Evolutionary conservation across 495 filamentous ascomycete species (phyloP).

Genomic region (Amorphotheca resinae): DNA sequence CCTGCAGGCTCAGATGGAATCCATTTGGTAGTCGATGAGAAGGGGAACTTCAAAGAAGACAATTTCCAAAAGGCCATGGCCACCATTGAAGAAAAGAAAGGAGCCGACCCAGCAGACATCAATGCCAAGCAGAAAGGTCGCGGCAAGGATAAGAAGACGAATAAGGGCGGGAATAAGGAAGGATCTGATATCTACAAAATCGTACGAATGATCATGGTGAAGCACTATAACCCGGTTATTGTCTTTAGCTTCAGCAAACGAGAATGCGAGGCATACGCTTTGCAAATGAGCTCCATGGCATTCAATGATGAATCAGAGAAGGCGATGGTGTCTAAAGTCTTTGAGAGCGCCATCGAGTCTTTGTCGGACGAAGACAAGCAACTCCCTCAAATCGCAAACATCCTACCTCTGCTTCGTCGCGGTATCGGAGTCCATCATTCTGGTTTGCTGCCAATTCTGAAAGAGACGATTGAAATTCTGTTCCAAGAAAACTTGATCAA

Average conservation of each 20-base stretch:
- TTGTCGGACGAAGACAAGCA: constrained; percentile 82
- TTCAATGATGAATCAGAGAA: constrained; percentile 98
- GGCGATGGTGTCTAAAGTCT: constrained; percentile 87
- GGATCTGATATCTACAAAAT: constrained; percentile 88
- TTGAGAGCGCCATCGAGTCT: constrained; percentile 76
- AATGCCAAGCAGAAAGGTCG: constrained; percentile 69
- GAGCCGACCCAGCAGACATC: constrained; percentile 67
- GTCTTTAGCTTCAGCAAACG: constrained; percentile 99
- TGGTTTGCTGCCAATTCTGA: constrained; percentile 86
- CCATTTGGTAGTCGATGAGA: constrained; percentile 90
- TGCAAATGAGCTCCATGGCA: constrained; percentile 72
- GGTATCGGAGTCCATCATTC: constrained; percentile 97
- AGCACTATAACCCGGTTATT: constrained; percentile 92
- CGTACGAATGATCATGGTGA: constrained; percentile 95
- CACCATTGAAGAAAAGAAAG: constrained; percentile 74
- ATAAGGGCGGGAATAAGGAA: constrained; percentile 62
- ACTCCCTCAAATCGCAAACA: constrained; percentile 80
- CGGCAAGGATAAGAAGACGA: constrained; percentile 80
- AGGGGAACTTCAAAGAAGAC: constrained; percentile 84
- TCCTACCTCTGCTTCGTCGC: constrained; percentile 76
- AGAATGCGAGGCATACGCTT: constrained; percentile 76
- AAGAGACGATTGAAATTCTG: constrained; percentile 96
- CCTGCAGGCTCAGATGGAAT: constrained; percentile 89
- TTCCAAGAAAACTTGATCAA: constrained; percentile 98
- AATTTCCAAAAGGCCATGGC: constrained; percentile 96